Evolutionary conservation across 2,329 filamentous ascomycete species (phyloP), one percentile per base, ranked within the genome.

Genomic region (Arthroderma sp.): DNA sequence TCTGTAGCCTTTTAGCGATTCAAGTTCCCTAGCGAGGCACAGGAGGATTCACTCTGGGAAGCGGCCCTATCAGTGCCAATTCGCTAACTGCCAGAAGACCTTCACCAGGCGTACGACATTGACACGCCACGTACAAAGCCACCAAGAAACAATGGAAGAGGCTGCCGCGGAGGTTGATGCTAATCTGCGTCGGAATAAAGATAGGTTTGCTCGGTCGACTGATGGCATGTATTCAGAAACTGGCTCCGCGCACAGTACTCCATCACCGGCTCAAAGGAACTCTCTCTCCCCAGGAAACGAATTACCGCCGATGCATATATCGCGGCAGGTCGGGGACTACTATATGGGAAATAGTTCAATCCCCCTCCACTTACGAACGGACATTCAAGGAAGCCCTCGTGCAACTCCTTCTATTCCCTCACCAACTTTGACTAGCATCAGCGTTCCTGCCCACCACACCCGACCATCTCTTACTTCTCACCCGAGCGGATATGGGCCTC

Each of bases 31-130:
- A 22, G 91, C 91, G 9, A 78, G 91, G 45, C 91, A 98, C 66
- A 81, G 91, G 48, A 80, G 91, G 52, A 96, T 95, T 49, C 91
- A 98, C 61, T 93, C 86, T 3, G 91, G 91, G 47, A 94, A 91
- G 66, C 77, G 91, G 41, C 91, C 91, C 1, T 98, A 96, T 71
- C 94, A 94, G 64, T 98, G 91, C 66, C 88, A 88, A 1, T 96
- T 91, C 57, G 88, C 87, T 48, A 88, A 95, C 62, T 98, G 91
- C 64, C 88, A 96, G 61, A 96, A 96, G 74, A 96, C 89, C 0
- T 98, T 98, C 59, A 98, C 91, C 6, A 81, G 91, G 46, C 83
- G 89, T 52, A 96, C 91, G 1, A 96, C 91, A 2, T 71, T 98
- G 49, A 98, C 89, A 2, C 80, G 91, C 42, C 91, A 98, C 61